Evolutionary conservation across 1,139 yeast species (phyloP).

Genomic region (Pneumocystis oryctolagi): DNA sequence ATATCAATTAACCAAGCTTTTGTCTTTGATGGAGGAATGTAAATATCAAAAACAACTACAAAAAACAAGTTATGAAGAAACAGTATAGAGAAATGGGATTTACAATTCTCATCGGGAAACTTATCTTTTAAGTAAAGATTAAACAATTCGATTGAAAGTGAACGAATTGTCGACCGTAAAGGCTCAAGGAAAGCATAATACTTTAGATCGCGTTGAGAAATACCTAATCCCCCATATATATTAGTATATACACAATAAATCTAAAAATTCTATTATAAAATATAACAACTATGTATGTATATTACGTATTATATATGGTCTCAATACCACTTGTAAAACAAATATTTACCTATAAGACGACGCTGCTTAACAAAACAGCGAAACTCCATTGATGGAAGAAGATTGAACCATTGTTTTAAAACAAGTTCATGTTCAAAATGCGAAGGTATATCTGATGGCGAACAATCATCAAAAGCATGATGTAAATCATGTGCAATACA

Average conservation of each 20-base stretch:
- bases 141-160: slow-evolving; percentile 42
- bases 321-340: too few relatives aligned
- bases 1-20: slow-evolving; percentile 61
- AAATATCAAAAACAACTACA: slow-evolving; percentile 58
- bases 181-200: slow-evolving; percentile 53
- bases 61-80: background rate
- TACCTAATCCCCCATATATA: background rate
- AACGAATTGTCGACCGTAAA: slow-evolving; percentile 33
- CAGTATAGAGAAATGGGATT: background rate
- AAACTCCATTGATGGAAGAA: slow-evolving; percentile 84
- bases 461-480: slow-evolving; percentile 42
- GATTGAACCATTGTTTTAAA: slow-evolving; percentile 60
- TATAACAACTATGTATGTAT: too few relatives aligned
- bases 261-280: too few relatives aligned
- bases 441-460: slow-evolving; percentile 14
- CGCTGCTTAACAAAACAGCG: slow-evolving; percentile 61
- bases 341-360: slow-evolving; percentile 50
- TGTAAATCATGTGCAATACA: slow-evolving; percentile 74
- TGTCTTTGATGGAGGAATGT: slow-evolving; percentile 59
- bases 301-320: too few relatives aligned
- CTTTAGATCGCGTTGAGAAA: slow-evolving; percentile 75
- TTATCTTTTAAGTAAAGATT: slow-evolving; percentile 33
- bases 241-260: background rate
- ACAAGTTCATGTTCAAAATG: slow-evolving; percentile 44
- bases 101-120: slow-evolving; percentile 39